Percentiles rank a stretch among this genome's conserved stretches.
phyloP scores from a whole-genome alignment of 306 rosid species.

The Prunus campanulata region DNA sequence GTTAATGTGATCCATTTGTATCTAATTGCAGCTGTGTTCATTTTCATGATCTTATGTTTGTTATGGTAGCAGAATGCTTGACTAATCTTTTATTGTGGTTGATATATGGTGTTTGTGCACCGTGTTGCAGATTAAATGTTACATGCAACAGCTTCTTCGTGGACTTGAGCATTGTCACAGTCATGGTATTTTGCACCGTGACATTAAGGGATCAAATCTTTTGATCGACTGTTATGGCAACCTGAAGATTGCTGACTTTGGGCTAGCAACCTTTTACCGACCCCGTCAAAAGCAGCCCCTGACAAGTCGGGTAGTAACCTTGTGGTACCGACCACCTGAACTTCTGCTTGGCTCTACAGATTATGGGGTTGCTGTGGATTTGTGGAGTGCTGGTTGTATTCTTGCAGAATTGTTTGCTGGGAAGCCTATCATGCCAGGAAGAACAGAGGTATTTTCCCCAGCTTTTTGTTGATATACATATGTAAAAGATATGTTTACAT shows the following conservation, averaged over 20 bases:
- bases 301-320: slow-evolving; percentile 87
- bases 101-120: neutral
- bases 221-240: slow-evolving; percentile 61
- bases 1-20: neutral
- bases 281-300: slow-evolving; percentile 57
- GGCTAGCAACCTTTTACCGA: slow-evolving; percentile 58
- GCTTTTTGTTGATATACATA: neutral
- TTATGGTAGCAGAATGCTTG: neutral
- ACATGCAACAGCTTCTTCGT: slow-evolving; percentile 67
- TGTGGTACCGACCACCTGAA: slow-evolving; percentile 95
- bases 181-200: slow-evolving; percentile 79
- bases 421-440: slow-evolving; percentile 84
- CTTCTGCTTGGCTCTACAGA: slow-evolving; percentile 78
- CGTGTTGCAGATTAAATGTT: slow-evolving; percentile 67
- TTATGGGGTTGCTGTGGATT: slow-evolving; percentile 71
- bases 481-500: too few species aligned
- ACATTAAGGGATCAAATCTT: slow-evolving; percentile 85
- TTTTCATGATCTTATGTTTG: neutral
- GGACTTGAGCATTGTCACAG: slow-evolving; percentile 86
- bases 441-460: slow-evolving; percentile 72
- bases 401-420: slow-evolving; percentile 80
- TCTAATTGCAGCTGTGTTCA: neutral
- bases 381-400: slow-evolving; percentile 94
- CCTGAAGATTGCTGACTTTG: slow-evolving; percentile 84
- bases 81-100: neutral